A percentile compares a stretch with the other conserved stretches of the same genome.
Conservation (phyloP, 2,329 filamentous ascomycete genomes). For the Drechslerella coelobrocha region DNA sequence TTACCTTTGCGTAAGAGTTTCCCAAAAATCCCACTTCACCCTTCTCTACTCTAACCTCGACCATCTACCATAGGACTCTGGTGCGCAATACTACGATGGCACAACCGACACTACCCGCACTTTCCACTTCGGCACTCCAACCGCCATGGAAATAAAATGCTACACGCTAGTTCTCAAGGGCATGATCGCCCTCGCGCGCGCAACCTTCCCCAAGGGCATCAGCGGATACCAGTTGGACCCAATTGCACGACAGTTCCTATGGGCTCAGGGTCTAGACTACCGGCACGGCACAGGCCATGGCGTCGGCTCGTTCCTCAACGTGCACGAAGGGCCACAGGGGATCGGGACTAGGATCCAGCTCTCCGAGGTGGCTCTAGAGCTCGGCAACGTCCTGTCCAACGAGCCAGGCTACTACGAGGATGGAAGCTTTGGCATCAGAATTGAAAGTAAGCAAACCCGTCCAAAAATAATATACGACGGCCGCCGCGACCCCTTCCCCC, state of each 20-base stretch:
- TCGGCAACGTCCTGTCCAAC: constrained; percentile 95
- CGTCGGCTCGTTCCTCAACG: constrained; percentile 92
- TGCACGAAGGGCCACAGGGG: constrained; percentile 95
- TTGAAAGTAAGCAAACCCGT: constrained; percentile 70
- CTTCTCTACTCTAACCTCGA: background rate
- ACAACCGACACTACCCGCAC: constrained; percentile 96
- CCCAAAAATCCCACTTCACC: background rate
- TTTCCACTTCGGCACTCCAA: constrained; percentile 86
- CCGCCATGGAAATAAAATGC: constrained; percentile 80
- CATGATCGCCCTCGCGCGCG: constrained; percentile 83
- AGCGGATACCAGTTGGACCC: constrained; percentile 90
- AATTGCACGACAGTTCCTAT: constrained; percentile 87
- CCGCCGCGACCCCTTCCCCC: background rate
- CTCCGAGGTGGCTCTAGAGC: constrained; percentile 82
- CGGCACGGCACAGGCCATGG: constrained; percentile 96
- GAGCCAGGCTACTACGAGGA: constrained; percentile 98
- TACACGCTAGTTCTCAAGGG: constrained; percentile 96
- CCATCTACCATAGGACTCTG: constrained; percentile 70
- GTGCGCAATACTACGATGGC: constrained; percentile 93
- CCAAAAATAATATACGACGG: background rate
- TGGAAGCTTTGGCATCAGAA: constrained; percentile 89
- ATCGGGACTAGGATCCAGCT: constrained; percentile 92
- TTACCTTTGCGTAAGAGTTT: constrained; percentile 72
- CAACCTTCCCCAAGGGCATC: constrained; percentile 91
- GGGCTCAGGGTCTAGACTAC: constrained; percentile 92